Evolutionary conservation across 495 filamentous ascomycete species (phyloP).

Genomic region (Lichenothelia convexa): DNA sequence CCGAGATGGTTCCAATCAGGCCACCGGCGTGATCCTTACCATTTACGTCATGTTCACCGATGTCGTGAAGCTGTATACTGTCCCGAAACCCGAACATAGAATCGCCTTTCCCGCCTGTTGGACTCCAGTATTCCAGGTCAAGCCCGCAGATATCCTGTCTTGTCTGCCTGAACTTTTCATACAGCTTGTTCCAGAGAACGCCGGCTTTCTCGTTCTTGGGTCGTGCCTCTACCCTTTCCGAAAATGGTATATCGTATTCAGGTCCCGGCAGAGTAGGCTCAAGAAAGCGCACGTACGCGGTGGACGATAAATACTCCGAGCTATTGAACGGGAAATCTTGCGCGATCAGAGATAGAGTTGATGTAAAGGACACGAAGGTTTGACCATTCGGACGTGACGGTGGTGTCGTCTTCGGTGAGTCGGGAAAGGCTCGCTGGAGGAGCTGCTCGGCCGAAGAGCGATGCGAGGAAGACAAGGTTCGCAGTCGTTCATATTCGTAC

Average conservation of each 20-base stretch:
- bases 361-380: not conserved
- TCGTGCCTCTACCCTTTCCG: conserved; percentile 15
- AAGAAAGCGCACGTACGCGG: conserved; percentile 24
- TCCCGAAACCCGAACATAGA: too few species aligned
- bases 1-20: too few species aligned
- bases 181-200: conserved; percentile 26
- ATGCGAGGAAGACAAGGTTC: conserved; percentile 4
- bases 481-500: conserved; percentile 7
- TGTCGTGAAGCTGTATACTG: too few species aligned
- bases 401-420: too few species aligned
- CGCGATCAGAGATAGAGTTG: not conserved
- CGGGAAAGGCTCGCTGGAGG: conserved; percentile 14
- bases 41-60: too few species aligned
- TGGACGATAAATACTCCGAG: conserved; percentile 19
- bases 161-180: conserved; percentile 20
- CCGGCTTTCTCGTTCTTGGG: conserved; percentile 25
- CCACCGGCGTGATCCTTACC: too few species aligned
- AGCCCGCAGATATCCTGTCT: conserved; percentile 24
- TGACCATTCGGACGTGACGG: conserved; percentile 2
- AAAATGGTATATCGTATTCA: conserved; percentile 25
- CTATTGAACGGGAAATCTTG: conserved; percentile 17
- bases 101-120: too few species aligned
- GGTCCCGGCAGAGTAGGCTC: conserved; percentile 28
- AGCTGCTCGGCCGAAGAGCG: conserved; percentile 14
- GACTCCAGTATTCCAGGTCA: conserved; percentile 20